A percentile compares a stretch with the other conserved stretches of the same genome.
Conservation (phyloP, 306 rosid genomes). For the Dalbergia oliveri region DNA sequence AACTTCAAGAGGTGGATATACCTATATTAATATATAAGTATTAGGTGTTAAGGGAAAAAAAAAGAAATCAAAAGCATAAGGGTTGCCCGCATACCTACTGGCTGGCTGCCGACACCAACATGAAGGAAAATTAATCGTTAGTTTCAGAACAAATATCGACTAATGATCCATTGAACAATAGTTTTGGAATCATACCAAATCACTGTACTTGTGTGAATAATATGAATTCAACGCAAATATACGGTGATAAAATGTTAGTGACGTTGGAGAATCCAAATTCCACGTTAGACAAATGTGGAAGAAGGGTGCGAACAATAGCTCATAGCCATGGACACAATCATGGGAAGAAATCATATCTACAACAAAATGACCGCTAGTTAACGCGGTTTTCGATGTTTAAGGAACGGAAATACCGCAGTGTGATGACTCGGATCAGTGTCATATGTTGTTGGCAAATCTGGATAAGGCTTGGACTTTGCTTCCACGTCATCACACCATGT, state of each 20-base stretch:
- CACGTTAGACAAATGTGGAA: neutral
- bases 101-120: no score
- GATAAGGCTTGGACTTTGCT: conserved; percentile 2
- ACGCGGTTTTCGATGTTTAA: conserved; percentile 18
- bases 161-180: neutral
- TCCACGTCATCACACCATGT: no score
- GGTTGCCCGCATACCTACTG: no score
- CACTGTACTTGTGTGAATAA: neutral
- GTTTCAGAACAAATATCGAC: neutral
- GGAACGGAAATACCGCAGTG: neutral
- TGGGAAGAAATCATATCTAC: neutral
- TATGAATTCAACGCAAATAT: neutral
- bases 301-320: neutral
- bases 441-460: neutral
- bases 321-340: no score
- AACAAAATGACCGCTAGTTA: no score
- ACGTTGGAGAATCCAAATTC: neutral
- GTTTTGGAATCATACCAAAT: neutral
- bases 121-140: no score
- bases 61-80: no score
- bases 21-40: no score
- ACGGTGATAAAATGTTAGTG: neutral
- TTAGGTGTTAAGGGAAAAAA: no score
- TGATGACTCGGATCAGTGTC: conserved; percentile 43
- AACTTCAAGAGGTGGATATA: no score